Evolutionary conservation across 2,329 filamentous ascomycete species (phyloP), one percentile per base, ranked within the genome.

Genomic region (Penicillium sp.): DNA sequence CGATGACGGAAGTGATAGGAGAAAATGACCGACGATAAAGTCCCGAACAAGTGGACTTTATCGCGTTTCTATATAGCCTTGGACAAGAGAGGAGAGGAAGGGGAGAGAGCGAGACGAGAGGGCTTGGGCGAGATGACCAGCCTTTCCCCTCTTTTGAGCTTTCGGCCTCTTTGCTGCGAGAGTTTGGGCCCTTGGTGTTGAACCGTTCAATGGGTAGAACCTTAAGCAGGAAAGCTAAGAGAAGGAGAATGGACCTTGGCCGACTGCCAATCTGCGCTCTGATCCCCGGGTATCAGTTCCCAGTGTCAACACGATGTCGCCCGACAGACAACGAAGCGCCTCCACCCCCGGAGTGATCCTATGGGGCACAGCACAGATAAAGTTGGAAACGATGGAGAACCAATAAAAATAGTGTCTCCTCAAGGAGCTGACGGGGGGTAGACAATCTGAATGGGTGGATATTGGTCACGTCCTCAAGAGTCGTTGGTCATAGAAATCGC

Each of bases 311-410:
- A 18, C 18, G 18, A 18, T 18, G 18, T 18, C 18, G 18, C 18
- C 18, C 18, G 18, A 18, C 18, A 18, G 18, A 18, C 18, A 18
- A 18, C 18, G 26, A 5, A 28, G 25, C 48, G 42, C 44, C 48
- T 47, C 47, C 29, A 11, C 29, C 29, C 4, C 29, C 29, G 29
- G 29, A 52, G 42, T 36, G 38, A 49, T 49, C 49, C 43, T 51
- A 52, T 44, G 54, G 52, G 50, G 46, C 29, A 12, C 36, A 29
- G 46, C 46, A 28, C n/a, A 53, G 56, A 60, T 59, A 58, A 58
- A 60, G 51, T 47, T 54, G 46, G 51, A 50, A 52, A 45, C 32
- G 28, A 32, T 32, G 38, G 36, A 35, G 27, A 24, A 9, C 35
- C 56, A 60, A 58, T 60, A 38, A 50, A 8, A 12, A 18, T n/a